Conservation (phyloP, 768 basidiomycete genomes). For the Leccinum variicolor region DNA sequence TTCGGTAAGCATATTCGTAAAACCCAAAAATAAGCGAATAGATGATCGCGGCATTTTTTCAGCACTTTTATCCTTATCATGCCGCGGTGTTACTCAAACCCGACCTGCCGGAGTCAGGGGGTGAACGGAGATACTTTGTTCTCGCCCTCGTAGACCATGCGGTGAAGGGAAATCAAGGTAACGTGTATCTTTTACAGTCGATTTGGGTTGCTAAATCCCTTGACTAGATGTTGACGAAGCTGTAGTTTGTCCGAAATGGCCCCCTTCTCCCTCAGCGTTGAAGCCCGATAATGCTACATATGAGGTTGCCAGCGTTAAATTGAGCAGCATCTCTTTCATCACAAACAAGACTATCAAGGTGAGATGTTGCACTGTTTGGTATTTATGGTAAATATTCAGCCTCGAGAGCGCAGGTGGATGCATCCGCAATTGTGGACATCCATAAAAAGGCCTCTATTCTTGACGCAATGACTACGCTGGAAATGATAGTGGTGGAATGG, state of each 20-base stretch:
- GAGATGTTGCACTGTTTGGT: slow-evolving; percentile 47
- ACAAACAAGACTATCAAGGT: slow-evolving; percentile 75
- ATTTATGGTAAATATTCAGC: neutral
- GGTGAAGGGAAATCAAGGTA: slow-evolving; percentile 61
- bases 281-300: slow-evolving; percentile 55
- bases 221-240: slow-evolving; percentile 53
- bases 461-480: slow-evolving; percentile 50
- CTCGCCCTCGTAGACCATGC: slow-evolving; percentile 65
- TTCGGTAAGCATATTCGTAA: slow-evolving; percentile 49
- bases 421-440: slow-evolving; percentile 62
- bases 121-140: slow-evolving; percentile 59
- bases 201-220: neutral
- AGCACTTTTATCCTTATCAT: slow-evolving; percentile 77
- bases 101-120: slow-evolving; percentile 48
- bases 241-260: slow-evolving; percentile 75
- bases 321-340: slow-evolving; percentile 74
- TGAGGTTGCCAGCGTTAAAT: slow-evolving; percentile 59
- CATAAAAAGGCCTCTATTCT: slow-evolving; percentile 62
- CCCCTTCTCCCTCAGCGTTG: slow-evolving; percentile 49
- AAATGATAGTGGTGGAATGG: slow-evolving; percentile 58
- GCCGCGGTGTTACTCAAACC: slow-evolving; percentile 70
- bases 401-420: slow-evolving; percentile 54
- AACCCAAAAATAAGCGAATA: neutral
- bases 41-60: neutral
- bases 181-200: neutral